These are phyloP conservation scores for Euphrasia confusa DNA, from an alignment of 257 asterid species.

Conservation along the genomic window DNA sequence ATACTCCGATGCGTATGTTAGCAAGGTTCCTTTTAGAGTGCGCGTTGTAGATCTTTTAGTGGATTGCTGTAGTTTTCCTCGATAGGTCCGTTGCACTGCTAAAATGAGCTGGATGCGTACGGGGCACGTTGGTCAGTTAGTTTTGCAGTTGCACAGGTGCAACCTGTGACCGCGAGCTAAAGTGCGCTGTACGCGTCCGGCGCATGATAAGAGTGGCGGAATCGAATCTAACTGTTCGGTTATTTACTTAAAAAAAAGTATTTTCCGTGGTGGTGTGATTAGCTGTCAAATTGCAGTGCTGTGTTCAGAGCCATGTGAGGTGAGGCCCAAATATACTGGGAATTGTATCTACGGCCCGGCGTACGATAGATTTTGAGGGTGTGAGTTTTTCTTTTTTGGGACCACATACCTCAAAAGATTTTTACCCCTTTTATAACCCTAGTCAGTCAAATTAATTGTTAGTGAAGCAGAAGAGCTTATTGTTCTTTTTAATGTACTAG, in stretches of 20 bases:
- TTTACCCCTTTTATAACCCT: background rate
- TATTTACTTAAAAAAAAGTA: background rate
- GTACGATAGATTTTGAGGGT: slow-evolving; percentile 37
- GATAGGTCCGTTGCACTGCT: slow-evolving; percentile 18
- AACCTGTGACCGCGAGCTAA: slow-evolving; percentile 23
- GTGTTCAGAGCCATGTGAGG: slow-evolving; percentile 40
- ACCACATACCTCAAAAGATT: slow-evolving; percentile 25
- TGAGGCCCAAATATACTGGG: slow-evolving; percentile 25
- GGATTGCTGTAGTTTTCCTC: slow-evolving; percentile 5
- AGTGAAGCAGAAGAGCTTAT: no score
- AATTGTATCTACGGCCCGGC: slow-evolving; percentile 21
- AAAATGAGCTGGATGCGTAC: slow-evolving; percentile 34
- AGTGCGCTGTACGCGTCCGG: slow-evolving; percentile 39
- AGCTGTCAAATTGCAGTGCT: slow-evolving; percentile 34
- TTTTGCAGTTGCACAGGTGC: slow-evolving; percentile 19
- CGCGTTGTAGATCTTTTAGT: background rate
- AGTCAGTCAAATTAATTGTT: background rate
- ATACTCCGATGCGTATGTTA: background rate
- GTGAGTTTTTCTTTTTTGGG: slow-evolving; percentile 29
- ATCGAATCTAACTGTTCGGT: slow-evolving; percentile 26
- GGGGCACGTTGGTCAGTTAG: slow-evolving; percentile 30
- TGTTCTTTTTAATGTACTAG: background rate
- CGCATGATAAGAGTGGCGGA: slow-evolving; percentile 33
- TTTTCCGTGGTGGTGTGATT: slow-evolving; percentile 8
- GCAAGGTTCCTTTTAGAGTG: no score